A percentile compares a stretch with the other conserved stretches of the same genome.
phyloP scores from a whole-genome alignment of 2,329 filamentous ascomycete species.

The Eurotiales sp. region DNA sequence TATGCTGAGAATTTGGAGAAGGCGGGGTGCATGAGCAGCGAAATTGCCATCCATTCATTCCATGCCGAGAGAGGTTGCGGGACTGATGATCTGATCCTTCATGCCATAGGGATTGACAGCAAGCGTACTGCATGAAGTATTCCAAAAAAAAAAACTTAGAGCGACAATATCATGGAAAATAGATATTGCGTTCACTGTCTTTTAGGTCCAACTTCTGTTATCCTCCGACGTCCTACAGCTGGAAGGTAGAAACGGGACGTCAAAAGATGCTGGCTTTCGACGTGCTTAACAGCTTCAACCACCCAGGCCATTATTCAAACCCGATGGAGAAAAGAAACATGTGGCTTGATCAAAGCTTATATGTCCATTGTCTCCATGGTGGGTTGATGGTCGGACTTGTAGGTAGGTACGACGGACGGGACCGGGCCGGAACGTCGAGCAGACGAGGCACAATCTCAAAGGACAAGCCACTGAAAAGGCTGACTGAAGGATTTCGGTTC shows the following conservation, averaged over 20 bases:
- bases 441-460: not conserved
- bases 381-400: not conserved
- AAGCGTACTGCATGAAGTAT: not conserved
- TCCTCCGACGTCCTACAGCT: not conserved
- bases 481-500: not conserved
- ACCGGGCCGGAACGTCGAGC: not conserved
- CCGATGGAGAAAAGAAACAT: not conserved
- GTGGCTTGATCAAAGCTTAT: not conserved
- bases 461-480: not conserved
- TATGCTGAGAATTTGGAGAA: not conserved
- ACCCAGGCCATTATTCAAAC: constrained; percentile 4
- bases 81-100: constrained; percentile 12
- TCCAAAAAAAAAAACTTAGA: not conserved
- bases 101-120: constrained; percentile 5
- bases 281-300: not conserved
- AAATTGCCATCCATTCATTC: constrained; percentile 5
- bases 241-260: not conserved
- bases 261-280: not conserved
- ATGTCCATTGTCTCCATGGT: not conserved
- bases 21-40: not conserved
- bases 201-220: not conserved
- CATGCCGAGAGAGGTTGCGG: constrained; percentile 1
- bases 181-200: not conserved
- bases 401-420: not conserved
- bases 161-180: not conserved